phyloP scores from a whole-genome alignment of 768 basidiomycete genomes.

The Gymnopilus dilepis region DNA sequence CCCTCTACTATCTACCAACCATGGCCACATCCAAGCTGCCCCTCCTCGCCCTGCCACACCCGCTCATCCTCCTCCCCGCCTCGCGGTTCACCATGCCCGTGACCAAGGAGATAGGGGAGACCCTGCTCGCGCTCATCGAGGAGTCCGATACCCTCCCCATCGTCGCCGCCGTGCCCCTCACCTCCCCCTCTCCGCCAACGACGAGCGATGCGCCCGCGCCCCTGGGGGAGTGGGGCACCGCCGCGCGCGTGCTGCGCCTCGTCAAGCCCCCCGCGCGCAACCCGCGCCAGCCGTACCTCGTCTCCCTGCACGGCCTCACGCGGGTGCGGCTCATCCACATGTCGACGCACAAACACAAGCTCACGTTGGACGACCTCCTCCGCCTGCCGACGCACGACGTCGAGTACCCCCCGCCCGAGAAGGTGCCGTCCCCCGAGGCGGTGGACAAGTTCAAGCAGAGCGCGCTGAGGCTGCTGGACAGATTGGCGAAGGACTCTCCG shows the following conservation, averaged over 20 bases:
- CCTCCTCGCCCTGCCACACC: conserved; percentile 71
- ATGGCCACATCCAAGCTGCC: conserved; percentile 62
- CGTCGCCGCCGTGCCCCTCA: conserved; percentile 54
- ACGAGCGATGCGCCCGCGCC: conserved; percentile 24
- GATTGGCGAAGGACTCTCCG: conserved; percentile 56
- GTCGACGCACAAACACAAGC: conserved; percentile 31
- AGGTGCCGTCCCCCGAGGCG: conserved; percentile 53
- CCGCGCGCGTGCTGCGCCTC: conserved; percentile 74
- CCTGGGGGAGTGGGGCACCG: conserved; percentile 62
- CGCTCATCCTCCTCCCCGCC: conserved; percentile 76
- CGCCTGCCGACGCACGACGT: conserved; percentile 48
- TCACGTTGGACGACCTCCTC: conserved; percentile 32
- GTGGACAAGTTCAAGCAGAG: conserved; percentile 73
- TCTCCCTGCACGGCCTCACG: conserved; percentile 75
- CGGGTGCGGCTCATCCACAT: conserved; percentile 59
- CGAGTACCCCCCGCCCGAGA: conserved; percentile 52
- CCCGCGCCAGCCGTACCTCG: conserved; percentile 63
- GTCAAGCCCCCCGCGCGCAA: conserved; percentile 63
- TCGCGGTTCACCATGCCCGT: conserved; percentile 74
- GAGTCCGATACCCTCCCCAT: conserved; percentile 73
- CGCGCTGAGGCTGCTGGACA: conserved; percentile 69
- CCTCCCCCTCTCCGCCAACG: conserved; percentile 8
- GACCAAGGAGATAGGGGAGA: conserved; percentile 62
- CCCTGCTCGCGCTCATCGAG: conserved; percentile 68
- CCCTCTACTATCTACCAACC: conserved; percentile 4